phyloP scores from a whole-genome alignment of 768 basidiomycete genomes.

The Mycena chlorophos region DNA sequence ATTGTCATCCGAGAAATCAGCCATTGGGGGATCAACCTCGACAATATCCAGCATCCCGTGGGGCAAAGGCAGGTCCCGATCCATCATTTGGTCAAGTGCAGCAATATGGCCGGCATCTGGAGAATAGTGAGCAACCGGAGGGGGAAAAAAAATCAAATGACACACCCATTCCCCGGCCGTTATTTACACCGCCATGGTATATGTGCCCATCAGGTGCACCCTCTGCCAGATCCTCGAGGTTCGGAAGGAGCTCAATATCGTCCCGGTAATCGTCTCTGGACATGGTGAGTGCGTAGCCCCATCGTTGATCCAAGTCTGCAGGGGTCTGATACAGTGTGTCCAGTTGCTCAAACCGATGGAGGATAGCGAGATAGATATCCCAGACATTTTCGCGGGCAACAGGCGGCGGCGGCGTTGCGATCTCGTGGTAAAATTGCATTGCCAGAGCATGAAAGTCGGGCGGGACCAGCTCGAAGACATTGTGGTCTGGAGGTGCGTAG shows the following conservation, averaged over 20 bases:
- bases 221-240: not conserved
- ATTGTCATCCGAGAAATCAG: too few relatives aligned
- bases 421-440: not conserved
- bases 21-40: too few relatives aligned
- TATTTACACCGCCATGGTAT: not conserved
- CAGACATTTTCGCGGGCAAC: not conserved
- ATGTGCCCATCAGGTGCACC: not conserved
- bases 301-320: not conserved
- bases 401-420: not conserved
- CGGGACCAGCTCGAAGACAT: not conserved
- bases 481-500: not conserved
- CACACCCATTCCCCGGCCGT: not conserved
- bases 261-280: not conserved
- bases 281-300: not conserved
- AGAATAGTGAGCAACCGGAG: not conserved
- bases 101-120: not conserved
- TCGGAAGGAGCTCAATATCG: not conserved
- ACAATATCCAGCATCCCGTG: too few relatives aligned
- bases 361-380: not conserved
- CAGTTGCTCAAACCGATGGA: not conserved
- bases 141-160: too few relatives aligned
- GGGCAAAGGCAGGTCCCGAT: not conserved
- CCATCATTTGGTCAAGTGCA: not conserved
- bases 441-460: not conserved
- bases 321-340: not conserved